Evolutionary conservation across 129 eudicot genomes (phyloP).

Genomic region (Escallonia herrerae): DNA sequence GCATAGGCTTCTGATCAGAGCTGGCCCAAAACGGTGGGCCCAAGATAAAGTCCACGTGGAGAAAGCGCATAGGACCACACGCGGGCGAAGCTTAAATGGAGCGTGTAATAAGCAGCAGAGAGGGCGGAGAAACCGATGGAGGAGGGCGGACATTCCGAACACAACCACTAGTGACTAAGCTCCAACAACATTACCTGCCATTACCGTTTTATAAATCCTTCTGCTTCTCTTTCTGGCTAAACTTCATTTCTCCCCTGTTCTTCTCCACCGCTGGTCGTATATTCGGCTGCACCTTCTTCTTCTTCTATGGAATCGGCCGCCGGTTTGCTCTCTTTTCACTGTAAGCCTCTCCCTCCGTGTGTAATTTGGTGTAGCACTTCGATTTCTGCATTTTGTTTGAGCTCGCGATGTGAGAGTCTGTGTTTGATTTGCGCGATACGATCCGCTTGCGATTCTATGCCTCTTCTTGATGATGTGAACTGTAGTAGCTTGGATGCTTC

Average conservation of each 20-base stretch:
- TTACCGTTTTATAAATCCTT: constrained; percentile 2
- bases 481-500: not conserved
- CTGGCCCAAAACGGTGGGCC: too few species aligned
- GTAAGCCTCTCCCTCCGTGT: constrained; percentile 20
- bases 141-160: constrained; percentile 73
- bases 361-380: too few species aligned
- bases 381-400: too few species aligned
- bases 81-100: not conserved
- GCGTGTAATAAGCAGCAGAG: not conserved
- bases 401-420: too few species aligned
- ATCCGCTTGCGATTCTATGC: not conserved
- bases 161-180: not conserved
- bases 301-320: constrained; percentile 79
- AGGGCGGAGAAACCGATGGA: constrained; percentile 72
- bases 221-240: not conserved
- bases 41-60: too few species aligned
- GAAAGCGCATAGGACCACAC: too few species aligned
- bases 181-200: not conserved
- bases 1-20: too few species aligned
- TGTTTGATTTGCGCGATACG: not conserved
- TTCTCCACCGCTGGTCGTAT: not conserved
- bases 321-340: constrained; percentile 56
- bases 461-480: not conserved
- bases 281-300: not conserved
- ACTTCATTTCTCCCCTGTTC: not conserved